Base-by-base conservation (phyloP, 2,329 filamentous ascomycete species). In the Aspergillus niger region DNA sequence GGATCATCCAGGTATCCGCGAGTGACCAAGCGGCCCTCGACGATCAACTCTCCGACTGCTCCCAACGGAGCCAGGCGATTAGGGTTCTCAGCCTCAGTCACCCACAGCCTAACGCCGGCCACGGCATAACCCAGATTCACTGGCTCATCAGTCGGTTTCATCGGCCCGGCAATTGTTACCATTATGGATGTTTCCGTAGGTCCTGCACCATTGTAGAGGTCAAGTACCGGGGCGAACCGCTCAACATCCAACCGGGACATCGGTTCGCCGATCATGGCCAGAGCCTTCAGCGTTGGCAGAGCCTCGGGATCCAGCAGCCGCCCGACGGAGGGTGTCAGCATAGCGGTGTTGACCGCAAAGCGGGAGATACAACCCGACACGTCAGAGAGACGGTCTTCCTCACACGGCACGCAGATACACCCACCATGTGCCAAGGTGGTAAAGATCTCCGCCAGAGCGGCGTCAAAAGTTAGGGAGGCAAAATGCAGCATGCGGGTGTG, bases 401-500 rank as follows among this genome's bases (percentile, higher is more conserved):
- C 67, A 55, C 73, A 75, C 2, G 77, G 79, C 2, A 81, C 74
- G 61, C 79, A 81, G 15, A 82, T 67, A 24, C 74, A 76, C 7
- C 77, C 79, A 48, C 80, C 80, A 13, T 68, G 61, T 3, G 73
- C 71, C 4, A 79, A 76, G 0, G 78, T 79, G 3, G 76, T 62
- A 4, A 71, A 71, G 61, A 63, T 65, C 47, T 66, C 76, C 63
- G 63, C 60, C 28, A 80, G 66, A 51, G 71, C 75, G 11, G 72
- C 73, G 60, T 79, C 77, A 57, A 79, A 80, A 0, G 70, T 74
- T 58, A 75, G 77, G 0, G 74, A 76, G 2, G 72, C 70, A 60
- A 79, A 79, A 44, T 80, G 75, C 8, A 73, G 62, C 17, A 66
- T 55, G 8, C 69, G 57, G 8, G 48, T 47, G n/a, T 55, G n/a